Conservation (phyloP, 176 grass and related monocot species). For the Tillandsia leiboldiana region DNA sequence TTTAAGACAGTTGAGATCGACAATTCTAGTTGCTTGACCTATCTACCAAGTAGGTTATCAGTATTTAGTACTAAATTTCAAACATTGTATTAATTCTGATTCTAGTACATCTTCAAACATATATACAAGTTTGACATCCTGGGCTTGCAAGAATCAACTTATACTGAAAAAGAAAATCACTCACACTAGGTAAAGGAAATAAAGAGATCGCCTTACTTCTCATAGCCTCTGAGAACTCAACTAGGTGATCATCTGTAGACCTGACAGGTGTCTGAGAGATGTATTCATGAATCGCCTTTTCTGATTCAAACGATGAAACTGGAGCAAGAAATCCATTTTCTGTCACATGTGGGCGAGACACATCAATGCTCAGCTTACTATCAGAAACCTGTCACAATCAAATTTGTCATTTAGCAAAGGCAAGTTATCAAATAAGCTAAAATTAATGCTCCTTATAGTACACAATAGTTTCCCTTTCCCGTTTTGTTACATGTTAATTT, state of each 20-base stretch:
- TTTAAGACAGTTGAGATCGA: too few relatives aligned
- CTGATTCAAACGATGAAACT: conserved; percentile 32
- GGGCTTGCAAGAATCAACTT: not conserved
- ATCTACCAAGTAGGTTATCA: too few relatives aligned
- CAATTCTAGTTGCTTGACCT: too few relatives aligned
- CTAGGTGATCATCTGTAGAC: conserved; percentile 73
- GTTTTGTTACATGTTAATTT: too few relatives aligned
- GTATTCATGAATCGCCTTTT: conserved; percentile 45
- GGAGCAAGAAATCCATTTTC: conserved; percentile 45
- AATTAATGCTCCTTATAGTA: too few relatives aligned
- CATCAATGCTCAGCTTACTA: conserved; percentile 28
- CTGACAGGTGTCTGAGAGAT: conserved; percentile 58
- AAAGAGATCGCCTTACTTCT: conserved; percentile 43
- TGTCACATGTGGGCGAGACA: conserved; percentile 17
- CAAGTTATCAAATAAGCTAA: too few relatives aligned
- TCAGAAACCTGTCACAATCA: conserved; percentile 30
- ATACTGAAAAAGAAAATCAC: not conserved
- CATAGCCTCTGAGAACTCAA: conserved; percentile 85
- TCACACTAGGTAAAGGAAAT: conserved; percentile 9
- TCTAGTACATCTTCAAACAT: not conserved
- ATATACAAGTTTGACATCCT: not conserved
- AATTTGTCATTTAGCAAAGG: not conserved
- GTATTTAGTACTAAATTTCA: too few relatives aligned
- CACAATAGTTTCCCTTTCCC: too few relatives aligned
- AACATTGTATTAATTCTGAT: too few relatives aligned